A percentile compares a stretch with the other conserved stretches of the same genome.
These are phyloP conservation scores for Skeletonema costatum DNA, from an alignment of 108 stramenopile species.

Conservation along the genomic window DNA sequence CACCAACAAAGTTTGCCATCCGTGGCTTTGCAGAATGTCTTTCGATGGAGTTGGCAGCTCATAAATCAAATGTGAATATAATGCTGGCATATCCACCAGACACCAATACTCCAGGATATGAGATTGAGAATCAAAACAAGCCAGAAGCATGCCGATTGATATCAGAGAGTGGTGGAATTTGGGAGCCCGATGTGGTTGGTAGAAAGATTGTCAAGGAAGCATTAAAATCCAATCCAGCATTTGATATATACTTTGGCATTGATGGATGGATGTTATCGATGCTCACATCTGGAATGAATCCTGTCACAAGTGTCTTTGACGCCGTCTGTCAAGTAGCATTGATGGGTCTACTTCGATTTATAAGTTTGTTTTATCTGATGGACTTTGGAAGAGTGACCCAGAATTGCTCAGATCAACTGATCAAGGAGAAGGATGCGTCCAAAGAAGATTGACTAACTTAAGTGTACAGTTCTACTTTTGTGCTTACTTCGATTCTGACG, in stretches of 20 bases:
- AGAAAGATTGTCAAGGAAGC: conserved; percentile 66
- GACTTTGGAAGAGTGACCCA: conserved; percentile 77
- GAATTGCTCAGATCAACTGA: conserved; percentile 5
- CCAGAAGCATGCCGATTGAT: conserved; percentile 77
- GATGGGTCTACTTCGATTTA: conserved; percentile 68
- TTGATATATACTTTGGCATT: conserved; percentile 72
- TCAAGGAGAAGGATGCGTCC: neutral
- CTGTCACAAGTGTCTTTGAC: conserved; percentile 57
- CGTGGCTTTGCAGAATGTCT: conserved; percentile 83
- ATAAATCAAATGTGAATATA: conserved; percentile 51
- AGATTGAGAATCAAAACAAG: conserved; percentile 75
- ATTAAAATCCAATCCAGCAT: conserved; percentile 55
- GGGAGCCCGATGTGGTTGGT: conserved; percentile 69
- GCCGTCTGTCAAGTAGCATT: conserved; percentile 72
- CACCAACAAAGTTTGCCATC: conserved; percentile 86
- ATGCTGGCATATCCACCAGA: conserved; percentile 94
- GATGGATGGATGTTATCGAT: conserved; percentile 87
- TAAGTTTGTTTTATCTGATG: conserved; percentile 76
- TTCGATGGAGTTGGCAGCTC: conserved; percentile 69
- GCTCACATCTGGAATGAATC: conserved; percentile 78
- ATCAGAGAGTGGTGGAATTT: conserved; percentile 66
- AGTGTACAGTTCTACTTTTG: neutral
- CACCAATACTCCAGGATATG: conserved; percentile 97
- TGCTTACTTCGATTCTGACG: conserved; percentile 2
- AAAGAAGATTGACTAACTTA: neutral